Conservation (phyloP, 768 basidiomycete genomes). For the Boletus patriciae region DNA sequence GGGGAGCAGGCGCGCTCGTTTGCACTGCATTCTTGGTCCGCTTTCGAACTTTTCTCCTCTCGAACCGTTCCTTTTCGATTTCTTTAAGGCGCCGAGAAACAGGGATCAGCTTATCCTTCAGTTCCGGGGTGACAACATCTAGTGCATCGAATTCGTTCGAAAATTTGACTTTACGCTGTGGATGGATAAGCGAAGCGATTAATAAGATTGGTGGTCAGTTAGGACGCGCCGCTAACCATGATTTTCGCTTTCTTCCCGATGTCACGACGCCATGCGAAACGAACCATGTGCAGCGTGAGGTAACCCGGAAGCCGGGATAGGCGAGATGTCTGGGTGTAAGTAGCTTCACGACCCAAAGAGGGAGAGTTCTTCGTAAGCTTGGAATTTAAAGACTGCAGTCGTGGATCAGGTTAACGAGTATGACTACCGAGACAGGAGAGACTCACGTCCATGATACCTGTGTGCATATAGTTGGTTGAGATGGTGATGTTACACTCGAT, state of each 20-base stretch:
- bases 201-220: not conserved
- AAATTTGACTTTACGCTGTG: slow-evolving; percentile 88
- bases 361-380: slow-evolving; percentile 85
- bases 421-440: slow-evolving; percentile 2
- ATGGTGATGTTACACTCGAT: slow-evolving; percentile 90
- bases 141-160: no score
- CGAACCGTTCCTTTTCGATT: slow-evolving; percentile 78
- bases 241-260: slow-evolving; percentile 94
- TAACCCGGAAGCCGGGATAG: slow-evolving; percentile 82
- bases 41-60: slow-evolving; percentile 79
- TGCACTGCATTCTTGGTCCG: slow-evolving; percentile 52
- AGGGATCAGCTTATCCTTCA: no score
- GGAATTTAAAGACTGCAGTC: slow-evolving; percentile 73
- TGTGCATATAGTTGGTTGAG: slow-evolving; percentile 84
- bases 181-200: not conserved
- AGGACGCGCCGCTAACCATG: slow-evolving; percentile 56
- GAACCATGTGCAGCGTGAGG: slow-evolving; percentile 91
- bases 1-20: slow-evolving; percentile 19
- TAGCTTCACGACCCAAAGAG: slow-evolving; percentile 73
- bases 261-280: slow-evolving; percentile 93
- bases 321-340: slow-evolving; percentile 78
- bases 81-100: no score
- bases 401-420: not conserved
- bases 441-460: slow-evolving; percentile 78
- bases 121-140: no score